Conservation (phyloP, 108 stramenopile species). For the Cyclotella choctawhatcheeana region DNA sequence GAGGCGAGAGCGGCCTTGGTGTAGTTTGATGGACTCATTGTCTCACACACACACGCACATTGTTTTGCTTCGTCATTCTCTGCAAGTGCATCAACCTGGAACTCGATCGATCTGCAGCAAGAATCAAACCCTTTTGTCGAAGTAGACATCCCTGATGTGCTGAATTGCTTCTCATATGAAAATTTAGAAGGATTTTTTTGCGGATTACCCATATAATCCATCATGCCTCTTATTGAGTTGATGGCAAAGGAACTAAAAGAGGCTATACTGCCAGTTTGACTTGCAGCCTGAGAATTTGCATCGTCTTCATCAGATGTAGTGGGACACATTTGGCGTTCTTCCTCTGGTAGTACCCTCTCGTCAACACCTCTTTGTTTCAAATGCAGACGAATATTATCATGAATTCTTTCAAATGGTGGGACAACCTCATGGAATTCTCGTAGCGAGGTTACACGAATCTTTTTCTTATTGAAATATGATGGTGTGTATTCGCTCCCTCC, state of each 20-base stretch:
- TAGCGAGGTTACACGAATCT: slow-evolving; percentile 35
- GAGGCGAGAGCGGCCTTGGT: too few species aligned
- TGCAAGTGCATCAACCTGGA: too few species aligned
- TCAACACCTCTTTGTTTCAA: slow-evolving; percentile 29
- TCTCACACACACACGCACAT: too few species aligned
- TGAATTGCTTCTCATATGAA: too few species aligned
- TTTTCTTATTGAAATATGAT: slow-evolving; percentile 36
- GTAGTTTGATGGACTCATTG: too few species aligned
- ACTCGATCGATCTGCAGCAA: too few species aligned
- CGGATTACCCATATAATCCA: slow-evolving; percentile 25
- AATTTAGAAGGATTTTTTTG: too few species aligned
- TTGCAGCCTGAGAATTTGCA: slow-evolving; percentile 17
- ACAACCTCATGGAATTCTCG: slow-evolving; percentile 45
- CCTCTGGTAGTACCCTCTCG: slow-evolving; percentile 13
- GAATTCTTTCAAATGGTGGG: slow-evolving; percentile 50
- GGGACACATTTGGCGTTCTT: background rate
- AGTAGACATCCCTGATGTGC: too few species aligned
- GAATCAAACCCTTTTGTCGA: too few species aligned
- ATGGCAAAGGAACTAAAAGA: slow-evolving; percentile 44
- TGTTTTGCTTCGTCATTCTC: too few species aligned
- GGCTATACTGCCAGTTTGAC: slow-evolving; percentile 12
- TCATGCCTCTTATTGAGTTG: slow-evolving; percentile 25
- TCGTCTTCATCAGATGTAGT: slow-evolving; percentile 20
- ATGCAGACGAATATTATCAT: slow-evolving; percentile 46
- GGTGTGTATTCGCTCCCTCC: slow-evolving; percentile 6